These are phyloP conservation scores for Aureobasidium sp. DNA, from an alignment of 2,329 filamentous ascomycete species.

Conservation along the genomic window DNA sequence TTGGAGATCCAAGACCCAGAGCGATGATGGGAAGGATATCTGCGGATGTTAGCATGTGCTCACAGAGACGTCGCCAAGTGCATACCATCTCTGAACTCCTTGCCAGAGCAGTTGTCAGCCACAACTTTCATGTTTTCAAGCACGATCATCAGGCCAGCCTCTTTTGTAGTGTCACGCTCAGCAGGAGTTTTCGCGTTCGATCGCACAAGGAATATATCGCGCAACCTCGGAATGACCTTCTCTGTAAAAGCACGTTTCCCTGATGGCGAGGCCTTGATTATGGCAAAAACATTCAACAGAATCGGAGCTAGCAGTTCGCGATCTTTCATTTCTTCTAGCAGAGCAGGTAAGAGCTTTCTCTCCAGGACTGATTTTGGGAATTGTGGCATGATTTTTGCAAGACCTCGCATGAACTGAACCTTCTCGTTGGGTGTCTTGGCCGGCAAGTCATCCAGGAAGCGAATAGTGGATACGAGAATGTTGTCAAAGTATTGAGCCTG, in stretches of 20 bases:
- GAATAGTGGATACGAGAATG: slow-evolving; percentile 88
- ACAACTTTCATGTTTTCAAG: slow-evolving; percentile 74
- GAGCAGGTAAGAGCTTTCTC: slow-evolving; percentile 81
- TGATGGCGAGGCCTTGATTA: slow-evolving; percentile 68
- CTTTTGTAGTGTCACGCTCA: slow-evolving; percentile 74
- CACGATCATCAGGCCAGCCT: slow-evolving; percentile 85
- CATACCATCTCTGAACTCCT: slow-evolving; percentile 85
- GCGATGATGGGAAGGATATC: slow-evolving; percentile 83
- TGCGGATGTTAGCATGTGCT: slow-evolving; percentile 27
- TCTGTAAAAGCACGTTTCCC: slow-evolving; percentile 74
- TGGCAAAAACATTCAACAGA: slow-evolving; percentile 86
- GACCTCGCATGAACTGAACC: slow-evolving; percentile 78
- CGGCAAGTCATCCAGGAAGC: slow-evolving; percentile 84
- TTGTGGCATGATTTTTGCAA: slow-evolving; percentile 78
- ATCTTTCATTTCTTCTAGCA: slow-evolving; percentile 92
- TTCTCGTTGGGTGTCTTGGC: slow-evolving; percentile 91
- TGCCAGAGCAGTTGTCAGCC: slow-evolving; percentile 73
- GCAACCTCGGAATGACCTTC: slow-evolving; percentile 73
- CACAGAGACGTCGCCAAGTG: slow-evolving; percentile 26
- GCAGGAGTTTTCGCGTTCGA: slow-evolving; percentile 34
- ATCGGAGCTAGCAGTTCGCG: slow-evolving; percentile 77
- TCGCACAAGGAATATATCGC: slow-evolving; percentile 68
- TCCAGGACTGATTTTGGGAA: slow-evolving; percentile 92
- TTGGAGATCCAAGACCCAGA: slow-evolving; percentile 77
- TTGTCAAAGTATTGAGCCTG: slow-evolving; percentile 96